Conservation (phyloP, 75 land plant species). For the Pseudotsuga menziesii region DNA sequence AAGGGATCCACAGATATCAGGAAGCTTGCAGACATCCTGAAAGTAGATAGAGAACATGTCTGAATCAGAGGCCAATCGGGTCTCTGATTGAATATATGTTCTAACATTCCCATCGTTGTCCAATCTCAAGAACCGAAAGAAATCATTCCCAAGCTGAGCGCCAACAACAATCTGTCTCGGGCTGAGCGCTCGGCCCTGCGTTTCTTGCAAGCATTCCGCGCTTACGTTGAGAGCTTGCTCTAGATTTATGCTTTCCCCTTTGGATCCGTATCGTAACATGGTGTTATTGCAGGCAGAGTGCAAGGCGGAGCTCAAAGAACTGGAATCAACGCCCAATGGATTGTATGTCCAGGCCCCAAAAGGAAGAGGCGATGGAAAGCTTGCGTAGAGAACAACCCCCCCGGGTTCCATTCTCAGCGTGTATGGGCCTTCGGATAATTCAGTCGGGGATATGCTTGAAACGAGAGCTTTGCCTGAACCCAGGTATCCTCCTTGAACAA, state of each 20-base stretch:
- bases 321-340: background rate
- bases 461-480: conserved; percentile 1
- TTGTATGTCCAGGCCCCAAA: conserved; percentile 10
- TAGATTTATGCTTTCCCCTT: conserved; percentile 4
- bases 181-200: background rate
- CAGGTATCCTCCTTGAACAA: conserved; percentile 24
- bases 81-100: conserved; percentile 6
- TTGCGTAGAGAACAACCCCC: conserved; percentile 12
- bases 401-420: conserved; percentile 11
- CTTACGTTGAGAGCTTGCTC: background rate
- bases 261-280: background rate
- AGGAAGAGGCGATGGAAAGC: conserved; percentile 7
- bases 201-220: conserved; percentile 7
- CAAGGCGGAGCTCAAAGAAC: background rate
- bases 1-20: conserved; percentile 12
- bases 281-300: conserved; percentile 11
- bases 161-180: background rate
- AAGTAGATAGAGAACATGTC: conserved; percentile 12
- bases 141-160: background rate
- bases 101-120: conserved; percentile 17
- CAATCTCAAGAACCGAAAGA: conserved; percentile 13
- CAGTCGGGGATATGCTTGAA: background rate
- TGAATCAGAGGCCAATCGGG: background rate
- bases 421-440: conserved; percentile 10
- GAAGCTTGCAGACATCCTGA: conserved; percentile 14